phyloP scores from a whole-genome alignment of 176 grass and related monocot genomes.

The Triticum urartu region DNA sequence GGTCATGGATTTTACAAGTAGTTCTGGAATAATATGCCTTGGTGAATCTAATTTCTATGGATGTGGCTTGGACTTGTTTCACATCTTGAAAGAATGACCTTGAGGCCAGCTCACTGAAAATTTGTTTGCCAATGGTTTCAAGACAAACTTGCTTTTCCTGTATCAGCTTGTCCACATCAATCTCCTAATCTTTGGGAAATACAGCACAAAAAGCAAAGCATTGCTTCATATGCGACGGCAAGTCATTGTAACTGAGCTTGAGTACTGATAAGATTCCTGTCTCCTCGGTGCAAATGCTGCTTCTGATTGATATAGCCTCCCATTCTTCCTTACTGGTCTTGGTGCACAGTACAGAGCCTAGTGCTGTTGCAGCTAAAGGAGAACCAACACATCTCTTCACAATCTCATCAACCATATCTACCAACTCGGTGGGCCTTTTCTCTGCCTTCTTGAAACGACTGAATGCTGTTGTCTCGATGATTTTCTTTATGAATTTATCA shows the following conservation, averaged over 20 bases:
- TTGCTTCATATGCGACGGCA: neutral
- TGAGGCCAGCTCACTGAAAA: neutral
- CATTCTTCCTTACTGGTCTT: conserved; percentile 1
- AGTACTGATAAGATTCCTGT: neutral
- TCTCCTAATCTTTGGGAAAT: neutral
- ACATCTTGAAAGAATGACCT: neutral
- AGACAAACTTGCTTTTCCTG: no score
- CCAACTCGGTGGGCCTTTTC: neutral
- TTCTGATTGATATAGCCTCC: neutral
- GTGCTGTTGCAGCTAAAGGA: conserved; percentile 8
- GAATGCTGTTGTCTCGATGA: no score
- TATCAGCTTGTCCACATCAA: no score
- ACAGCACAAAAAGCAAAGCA: neutral
- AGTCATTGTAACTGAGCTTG: neutral
- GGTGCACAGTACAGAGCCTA: neutral
- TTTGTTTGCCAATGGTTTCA: no score
- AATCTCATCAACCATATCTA: neutral
- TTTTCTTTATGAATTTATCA: no score
- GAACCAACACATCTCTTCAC: neutral
- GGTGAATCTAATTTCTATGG: no score
- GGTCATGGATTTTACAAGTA: no score
- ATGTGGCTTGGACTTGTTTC: neutral
- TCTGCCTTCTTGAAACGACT: neutral
- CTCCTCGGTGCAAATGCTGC: neutral
- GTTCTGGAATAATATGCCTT: no score